Evolutionary conservation across 148 eudicot genomes (phyloP).

Genomic region (Diospyros kaki): DNA sequence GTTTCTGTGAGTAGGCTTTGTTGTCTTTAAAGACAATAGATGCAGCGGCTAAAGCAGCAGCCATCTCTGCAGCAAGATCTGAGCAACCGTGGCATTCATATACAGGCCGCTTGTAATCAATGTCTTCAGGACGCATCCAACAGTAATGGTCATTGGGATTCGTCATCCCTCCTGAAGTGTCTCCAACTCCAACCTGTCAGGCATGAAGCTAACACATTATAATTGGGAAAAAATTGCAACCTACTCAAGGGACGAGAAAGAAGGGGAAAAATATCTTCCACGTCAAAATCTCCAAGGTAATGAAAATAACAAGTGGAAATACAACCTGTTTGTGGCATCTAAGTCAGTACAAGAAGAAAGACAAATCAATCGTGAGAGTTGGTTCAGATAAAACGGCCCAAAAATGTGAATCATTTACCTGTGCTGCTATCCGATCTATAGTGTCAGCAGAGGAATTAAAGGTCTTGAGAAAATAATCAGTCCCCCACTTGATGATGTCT

Average conservation of each 20-base stretch:
- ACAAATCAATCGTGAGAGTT: neutral
- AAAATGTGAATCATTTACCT: constrained; percentile 34
- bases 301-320: neutral
- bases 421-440: constrained; percentile 56
- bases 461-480: constrained; percentile 91
- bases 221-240: constrained; percentile 1
- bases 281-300: neutral
- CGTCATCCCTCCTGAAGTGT: constrained; percentile 66
- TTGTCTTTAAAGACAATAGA: constrained; percentile 90
- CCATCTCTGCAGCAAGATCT: constrained; percentile 90
- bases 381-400: neutral
- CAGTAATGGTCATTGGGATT: constrained; percentile 84
- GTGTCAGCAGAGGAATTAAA: constrained; percentile 82
- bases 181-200: constrained; percentile 72
- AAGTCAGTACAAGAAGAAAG: neutral
- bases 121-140: constrained; percentile 93
- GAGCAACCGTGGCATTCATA: constrained; percentile 54
- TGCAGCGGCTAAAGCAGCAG: constrained; percentile 86
- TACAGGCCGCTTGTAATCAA: constrained; percentile 68
- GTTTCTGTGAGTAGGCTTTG: constrained; percentile 79
- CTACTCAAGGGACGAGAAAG: neutral
- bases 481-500: constrained; percentile 94
- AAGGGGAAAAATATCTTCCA: neutral
- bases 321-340: too few species aligned
- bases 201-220: too few species aligned